Percentiles rank a stretch among this genome's conserved stretches.
Conservation (phyloP, 2,329 filamentous ascomycete genomes). For the Bipolaris gigantea region DNA sequence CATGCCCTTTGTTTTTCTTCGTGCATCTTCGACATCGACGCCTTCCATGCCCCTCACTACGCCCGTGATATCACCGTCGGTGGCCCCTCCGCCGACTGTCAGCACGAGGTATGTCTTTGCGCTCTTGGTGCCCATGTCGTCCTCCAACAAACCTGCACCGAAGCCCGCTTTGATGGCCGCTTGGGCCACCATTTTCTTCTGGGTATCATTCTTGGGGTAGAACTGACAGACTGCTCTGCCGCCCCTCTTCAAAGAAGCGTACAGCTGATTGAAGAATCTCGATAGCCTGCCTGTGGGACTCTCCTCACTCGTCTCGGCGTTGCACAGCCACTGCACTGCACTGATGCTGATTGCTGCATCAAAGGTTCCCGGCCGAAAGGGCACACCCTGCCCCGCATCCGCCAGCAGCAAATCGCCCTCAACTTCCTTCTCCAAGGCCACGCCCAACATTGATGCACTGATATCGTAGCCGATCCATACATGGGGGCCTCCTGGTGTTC, state of each 20-base stretch:
- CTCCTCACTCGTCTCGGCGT: conserved; percentile 86
- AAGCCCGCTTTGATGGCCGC: conserved; percentile 94
- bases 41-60: conserved; percentile 87
- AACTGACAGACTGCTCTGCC: conserved; percentile 95
- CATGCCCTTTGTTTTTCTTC: conserved; percentile 56
- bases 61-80: conserved; percentile 76
- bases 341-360: conserved; percentile 94
- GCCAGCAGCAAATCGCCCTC: conserved; percentile 93
- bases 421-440: conserved; percentile 87
- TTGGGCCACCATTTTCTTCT: conserved; percentile 87
- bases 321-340: conserved; percentile 98
- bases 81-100: conserved; percentile 75
- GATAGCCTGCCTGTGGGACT: conserved; percentile 75
- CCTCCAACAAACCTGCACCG: conserved; percentile 89
- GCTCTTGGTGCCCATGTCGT: conserved; percentile 95
- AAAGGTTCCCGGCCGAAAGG: conserved; percentile 88
- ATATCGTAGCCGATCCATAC: conserved; percentile 98
- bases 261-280: conserved; percentile 91
- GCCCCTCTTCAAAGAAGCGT: conserved; percentile 78
- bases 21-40: conserved; percentile 69
- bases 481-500: conserved; percentile 74
- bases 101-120: conserved; percentile 94
- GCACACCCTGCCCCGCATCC: conserved; percentile 93
- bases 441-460: conserved; percentile 91
- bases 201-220: conserved; percentile 92